Evolutionary conservation across 192 early-diverging fungal genomes (phyloP).

Genomic region (Linnemannia schmuckeri): DNA sequence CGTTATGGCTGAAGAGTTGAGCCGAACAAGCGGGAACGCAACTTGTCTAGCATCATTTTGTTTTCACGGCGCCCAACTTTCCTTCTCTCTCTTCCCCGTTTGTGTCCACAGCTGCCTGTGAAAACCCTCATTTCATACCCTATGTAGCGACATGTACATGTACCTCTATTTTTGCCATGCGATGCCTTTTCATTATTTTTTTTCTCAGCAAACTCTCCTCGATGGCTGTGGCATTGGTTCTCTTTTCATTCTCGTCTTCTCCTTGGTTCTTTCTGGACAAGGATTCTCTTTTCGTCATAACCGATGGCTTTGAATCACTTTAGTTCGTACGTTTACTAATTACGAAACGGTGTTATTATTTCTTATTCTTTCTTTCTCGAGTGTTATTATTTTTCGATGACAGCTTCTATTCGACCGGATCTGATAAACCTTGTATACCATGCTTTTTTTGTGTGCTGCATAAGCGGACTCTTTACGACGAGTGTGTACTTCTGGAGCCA

Average conservation of each 20-base stretch:
- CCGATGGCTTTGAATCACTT: background rate
- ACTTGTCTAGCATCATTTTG: no score
- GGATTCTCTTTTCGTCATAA: background rate
- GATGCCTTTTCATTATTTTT: background rate
- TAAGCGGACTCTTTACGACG: background rate
- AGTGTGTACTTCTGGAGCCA: background rate
- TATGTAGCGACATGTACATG: no score
- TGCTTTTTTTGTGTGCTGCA: background rate
- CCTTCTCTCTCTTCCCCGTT: no score
- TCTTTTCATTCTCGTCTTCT: background rate
- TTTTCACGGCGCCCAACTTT: no score
- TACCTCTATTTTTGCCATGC: no score
- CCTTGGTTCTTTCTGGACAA: background rate
- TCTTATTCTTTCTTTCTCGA: background rate
- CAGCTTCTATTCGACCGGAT: conserved; percentile 7
- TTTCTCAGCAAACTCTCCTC: background rate
- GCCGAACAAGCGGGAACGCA: background rate
- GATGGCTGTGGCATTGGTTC: background rate
- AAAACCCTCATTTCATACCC: no score
- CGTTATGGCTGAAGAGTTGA: background rate
- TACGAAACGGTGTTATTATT: background rate
- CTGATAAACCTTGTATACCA: background rate
- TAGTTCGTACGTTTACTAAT: background rate
- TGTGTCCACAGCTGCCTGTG: no score
- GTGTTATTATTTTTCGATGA: background rate